Conservation (phyloP, 2,329 filamentous ascomycete species). For the Septoria linicola region DNA sequence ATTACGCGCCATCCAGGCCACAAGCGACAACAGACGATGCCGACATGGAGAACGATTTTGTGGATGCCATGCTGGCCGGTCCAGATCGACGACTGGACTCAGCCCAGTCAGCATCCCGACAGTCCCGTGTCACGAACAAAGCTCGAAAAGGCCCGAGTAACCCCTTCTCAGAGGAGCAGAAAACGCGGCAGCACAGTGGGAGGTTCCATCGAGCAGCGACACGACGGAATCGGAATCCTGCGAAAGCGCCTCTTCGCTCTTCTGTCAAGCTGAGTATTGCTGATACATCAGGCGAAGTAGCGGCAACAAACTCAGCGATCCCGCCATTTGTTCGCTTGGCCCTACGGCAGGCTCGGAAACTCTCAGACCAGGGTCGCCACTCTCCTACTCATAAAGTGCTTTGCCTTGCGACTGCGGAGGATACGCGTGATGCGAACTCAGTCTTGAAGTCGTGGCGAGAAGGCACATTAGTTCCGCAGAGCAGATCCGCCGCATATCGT, state of each 20-base stretch:
- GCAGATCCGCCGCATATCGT: not conserved
- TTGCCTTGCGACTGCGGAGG: constrained; percentile 51
- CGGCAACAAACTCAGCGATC: constrained; percentile 34
- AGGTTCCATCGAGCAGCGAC: not conserved
- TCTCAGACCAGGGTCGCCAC: constrained; percentile 51
- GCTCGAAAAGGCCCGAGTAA: constrained; percentile 27
- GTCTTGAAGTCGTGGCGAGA: constrained; percentile 53
- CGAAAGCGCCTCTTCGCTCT: not conserved
- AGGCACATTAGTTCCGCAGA: constrained; percentile 37
- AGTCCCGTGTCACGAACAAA: constrained; percentile 41
- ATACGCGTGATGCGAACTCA: constrained; percentile 56
- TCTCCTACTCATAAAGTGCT: constrained; percentile 55
- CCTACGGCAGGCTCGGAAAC: constrained; percentile 51
- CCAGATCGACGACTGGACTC: constrained; percentile 18
- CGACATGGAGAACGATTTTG: constrained; percentile 47
- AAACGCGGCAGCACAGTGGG: constrained; percentile 3
- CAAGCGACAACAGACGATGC: constrained; percentile 34
- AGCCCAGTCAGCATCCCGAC: constrained; percentile 35
- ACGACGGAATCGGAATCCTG: not conserved
- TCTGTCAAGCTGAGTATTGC: constrained; percentile 48
- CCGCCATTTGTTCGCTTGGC: constrained; percentile 59
- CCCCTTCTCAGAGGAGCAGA: constrained; percentile 29
- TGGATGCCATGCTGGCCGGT: constrained; percentile 44
- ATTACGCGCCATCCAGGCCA: constrained; percentile 11
- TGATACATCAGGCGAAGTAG: constrained; percentile 43